A percentile compares a stretch with the other conserved stretches of the same genome.
Evolutionary conservation across 345 rosid genomes (phyloP).

Genomic region (Toxicodendron radicans): DNA sequence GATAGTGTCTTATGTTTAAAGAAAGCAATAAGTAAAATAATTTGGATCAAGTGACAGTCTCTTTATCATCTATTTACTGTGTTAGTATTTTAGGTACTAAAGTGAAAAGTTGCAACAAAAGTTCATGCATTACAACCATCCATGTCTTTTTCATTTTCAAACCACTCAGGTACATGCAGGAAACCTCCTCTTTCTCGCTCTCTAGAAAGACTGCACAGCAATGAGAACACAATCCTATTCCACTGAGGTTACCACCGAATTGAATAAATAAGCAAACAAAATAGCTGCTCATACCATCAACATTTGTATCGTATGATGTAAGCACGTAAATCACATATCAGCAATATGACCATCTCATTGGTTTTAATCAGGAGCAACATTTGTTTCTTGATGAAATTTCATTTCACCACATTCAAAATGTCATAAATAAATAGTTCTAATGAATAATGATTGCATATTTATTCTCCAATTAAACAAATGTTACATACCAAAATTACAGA

Average conservation of each 20-base stretch:
- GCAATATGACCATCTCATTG: background rate
- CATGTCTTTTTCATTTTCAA: slow-evolving; percentile 34
- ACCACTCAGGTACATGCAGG: slow-evolving; percentile 24
- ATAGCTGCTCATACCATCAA: too few relatives aligned
- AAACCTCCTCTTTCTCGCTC: slow-evolving; percentile 4
- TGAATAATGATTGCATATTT: too few relatives aligned
- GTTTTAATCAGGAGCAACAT: background rate
- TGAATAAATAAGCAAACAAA: background rate
- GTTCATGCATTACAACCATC: slow-evolving; percentile 19
- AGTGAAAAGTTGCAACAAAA: slow-evolving; percentile 1
- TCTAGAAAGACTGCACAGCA: background rate
- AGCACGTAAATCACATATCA: too few relatives aligned
- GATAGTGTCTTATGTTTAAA: background rate
- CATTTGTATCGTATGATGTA: too few relatives aligned
- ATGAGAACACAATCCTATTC: background rate
- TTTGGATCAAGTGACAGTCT: background rate
- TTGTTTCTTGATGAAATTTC: background rate
- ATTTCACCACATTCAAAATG: background rate
- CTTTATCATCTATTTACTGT: background rate
- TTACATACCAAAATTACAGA: background rate
- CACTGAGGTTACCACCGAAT: background rate
- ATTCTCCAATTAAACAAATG: background rate
- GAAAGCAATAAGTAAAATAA: background rate
- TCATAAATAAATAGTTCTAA: too few relatives aligned
- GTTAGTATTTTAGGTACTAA: slow-evolving; percentile 1